Base-by-base conservation (phyloP, 2,329 filamentous ascomycete species). In the Ophiostoma novo-ulmi region DNA sequence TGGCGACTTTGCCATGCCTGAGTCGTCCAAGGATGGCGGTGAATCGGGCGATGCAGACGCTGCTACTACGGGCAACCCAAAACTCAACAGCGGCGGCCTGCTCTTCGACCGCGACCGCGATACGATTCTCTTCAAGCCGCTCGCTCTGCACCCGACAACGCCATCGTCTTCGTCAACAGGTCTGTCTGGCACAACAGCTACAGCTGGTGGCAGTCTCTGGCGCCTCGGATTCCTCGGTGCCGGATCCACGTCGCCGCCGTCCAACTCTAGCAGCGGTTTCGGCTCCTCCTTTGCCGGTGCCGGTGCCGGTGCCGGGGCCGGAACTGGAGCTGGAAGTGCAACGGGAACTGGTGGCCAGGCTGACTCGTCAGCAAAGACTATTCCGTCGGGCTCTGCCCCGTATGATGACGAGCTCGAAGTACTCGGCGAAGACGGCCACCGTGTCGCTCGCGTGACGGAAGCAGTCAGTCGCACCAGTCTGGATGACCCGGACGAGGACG, bases 1-100 rank as follows among this genome's bases (percentile, higher is more conserved):
- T 79, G 89, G 88, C 17, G 89, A 91, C 71, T 90, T 90, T 74
- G 88, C 87, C 73, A 87, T 90, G 80, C 85, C 88, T 13, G 87
- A 89, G 76, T 80, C 84, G 68, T 80, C 36, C 13, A 65, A 79
- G 58, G 74, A 71, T 68, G 74, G 36, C 14, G 74, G 58, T 8
- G 61, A 5, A 1, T 20, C 48, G 13, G 68, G 17, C 20, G 20
- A 31, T 8, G 64, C 20, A 17, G 63, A 22, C 22, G 64, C 31
- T 13, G 26, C 66, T 39, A 74, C 72, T 22, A 76, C 73, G 69
- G 26, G 73, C 35, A 70, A 38, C 58, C 52, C 8, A 22, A 52
- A 36, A 22, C 55, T 52, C 68, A 65, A 31, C 61, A 48, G 58
- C 26, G 69, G 66, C 41, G 58, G 68, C 26, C 58, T 70, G 75